Evolutionary conservation across 169 alveolate genomes (phyloP).

Genomic region (Eimeria brunetti): DNA sequence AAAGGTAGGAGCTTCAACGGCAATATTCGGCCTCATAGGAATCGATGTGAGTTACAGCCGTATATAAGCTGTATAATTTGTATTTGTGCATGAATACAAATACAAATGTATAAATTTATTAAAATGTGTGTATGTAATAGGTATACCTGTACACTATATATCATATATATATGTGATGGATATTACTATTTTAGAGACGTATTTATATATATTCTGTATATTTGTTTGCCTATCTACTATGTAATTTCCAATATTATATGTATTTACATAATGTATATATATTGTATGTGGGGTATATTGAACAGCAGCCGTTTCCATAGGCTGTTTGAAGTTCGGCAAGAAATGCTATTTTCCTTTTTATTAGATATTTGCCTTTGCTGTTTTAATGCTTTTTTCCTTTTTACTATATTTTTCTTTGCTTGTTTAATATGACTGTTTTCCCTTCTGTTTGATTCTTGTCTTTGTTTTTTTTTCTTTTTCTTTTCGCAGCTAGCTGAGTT

Average conservation of each 20-base stretch:
- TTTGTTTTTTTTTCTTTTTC: neutral
- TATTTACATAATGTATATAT: neutral
- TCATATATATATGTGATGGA: no score
- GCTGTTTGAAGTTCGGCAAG: neutral
- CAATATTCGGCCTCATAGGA: slow-evolving; percentile 74
- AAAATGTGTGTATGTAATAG: no score
- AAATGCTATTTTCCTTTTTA: neutral
- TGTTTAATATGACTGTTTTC: no score
- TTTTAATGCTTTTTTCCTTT: no score
- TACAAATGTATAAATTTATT: no score
- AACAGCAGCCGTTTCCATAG: neutral
- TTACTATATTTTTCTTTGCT: no score
- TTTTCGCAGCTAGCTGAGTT: slow-evolving; percentile 30
- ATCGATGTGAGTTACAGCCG: slow-evolving; percentile 31
- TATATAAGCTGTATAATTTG: no score
- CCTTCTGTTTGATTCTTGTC: no score
- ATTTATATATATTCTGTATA: neutral
- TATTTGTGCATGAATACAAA: no score
- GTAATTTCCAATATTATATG: neutral
- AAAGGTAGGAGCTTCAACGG: slow-evolving; percentile 80
- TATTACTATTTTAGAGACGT: neutral
- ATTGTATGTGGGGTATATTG: neutral
- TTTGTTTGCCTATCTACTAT: neutral
- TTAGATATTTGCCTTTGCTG: no score
- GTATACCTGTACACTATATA: no score